phyloP scores from a whole-genome alignment of 2,329 filamentous ascomycete genomes.

The Penicillium sp. region DNA sequence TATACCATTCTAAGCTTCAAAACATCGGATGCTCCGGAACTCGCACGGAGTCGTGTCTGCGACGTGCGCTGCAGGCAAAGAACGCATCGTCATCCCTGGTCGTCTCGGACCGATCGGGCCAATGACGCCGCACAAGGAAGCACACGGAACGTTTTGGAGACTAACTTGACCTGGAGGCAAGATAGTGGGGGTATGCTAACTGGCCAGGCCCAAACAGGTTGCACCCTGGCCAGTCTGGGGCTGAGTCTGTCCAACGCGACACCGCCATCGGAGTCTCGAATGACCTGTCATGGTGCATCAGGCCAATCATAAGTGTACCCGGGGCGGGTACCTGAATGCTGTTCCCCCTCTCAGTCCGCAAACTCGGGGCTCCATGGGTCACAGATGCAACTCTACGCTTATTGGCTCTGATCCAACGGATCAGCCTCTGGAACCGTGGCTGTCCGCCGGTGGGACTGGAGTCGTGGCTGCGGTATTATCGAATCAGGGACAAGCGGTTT shows the following conservation, averaged over 20 bases:
- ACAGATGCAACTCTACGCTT: slow-evolving; percentile 6
- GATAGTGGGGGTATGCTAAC: background rate
- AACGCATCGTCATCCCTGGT: slow-evolving; percentile 1
- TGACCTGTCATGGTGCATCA: slow-evolving; percentile 17
- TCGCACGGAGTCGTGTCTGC: slow-evolving; percentile 13
- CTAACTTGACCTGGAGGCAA: background rate
- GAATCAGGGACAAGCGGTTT: slow-evolving; percentile 18
- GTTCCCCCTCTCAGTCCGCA: slow-evolving; percentile 9
- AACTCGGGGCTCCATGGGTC: slow-evolving; percentile 9
- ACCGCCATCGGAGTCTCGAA: slow-evolving; percentile 10
- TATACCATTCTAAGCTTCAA: background rate
- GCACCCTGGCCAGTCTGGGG: slow-evolving; percentile 5
- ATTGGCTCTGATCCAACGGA: slow-evolving; percentile 13
- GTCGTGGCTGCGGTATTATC: slow-evolving; percentile 12
- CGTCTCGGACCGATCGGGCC: slow-evolving; percentile 10
- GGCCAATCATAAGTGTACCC: slow-evolving; percentile 14
- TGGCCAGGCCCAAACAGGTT: slow-evolving; percentile 4
- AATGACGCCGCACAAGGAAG: slow-evolving; percentile 4
- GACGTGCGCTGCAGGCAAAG: slow-evolving; percentile 15
- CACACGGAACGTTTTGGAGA: slow-evolving; percentile 7
- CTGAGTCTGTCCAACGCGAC: slow-evolving; percentile 12
- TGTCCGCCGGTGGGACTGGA: slow-evolving; percentile 13
- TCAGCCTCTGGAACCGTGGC: slow-evolving; percentile 19
- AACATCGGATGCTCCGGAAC: slow-evolving; percentile 12
- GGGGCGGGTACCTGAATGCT: slow-evolving; percentile 25